Conservation (phyloP, 805 yeast genomes). For the Candida golubevii region DNA sequence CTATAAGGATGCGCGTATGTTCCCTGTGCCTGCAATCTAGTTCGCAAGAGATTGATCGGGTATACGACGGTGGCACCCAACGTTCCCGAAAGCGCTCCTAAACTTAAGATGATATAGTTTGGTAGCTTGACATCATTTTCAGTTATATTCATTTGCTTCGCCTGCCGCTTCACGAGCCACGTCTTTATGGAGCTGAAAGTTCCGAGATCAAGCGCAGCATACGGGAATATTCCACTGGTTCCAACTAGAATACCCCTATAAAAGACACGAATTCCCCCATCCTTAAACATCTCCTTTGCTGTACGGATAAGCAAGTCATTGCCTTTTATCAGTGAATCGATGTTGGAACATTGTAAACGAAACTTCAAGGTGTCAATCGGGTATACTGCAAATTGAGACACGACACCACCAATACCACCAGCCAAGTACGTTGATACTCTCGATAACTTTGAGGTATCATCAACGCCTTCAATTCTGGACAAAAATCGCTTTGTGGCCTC, state of each 20-base stretch:
- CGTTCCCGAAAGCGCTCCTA: conserved; percentile 95
- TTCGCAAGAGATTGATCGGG: conserved; percentile 86
- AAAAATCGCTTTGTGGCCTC: conserved; percentile 78
- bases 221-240: conserved; percentile 94
- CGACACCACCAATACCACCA: conserved; percentile 96
- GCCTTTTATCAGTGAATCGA: conserved; percentile 60
- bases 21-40: conserved; percentile 96
- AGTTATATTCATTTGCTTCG: conserved; percentile 46
- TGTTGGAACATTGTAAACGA: conserved; percentile 87
- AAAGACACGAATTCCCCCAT: conserved; percentile 75
- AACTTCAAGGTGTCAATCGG: conserved; percentile 95
- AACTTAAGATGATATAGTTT: conserved; percentile 72
- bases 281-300: conserved; percentile 69
- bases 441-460: conserved; percentile 66
- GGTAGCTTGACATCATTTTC: conserved; percentile 64
- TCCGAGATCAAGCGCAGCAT: conserved; percentile 94
- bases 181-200: conserved; percentile 84
- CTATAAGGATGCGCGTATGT: conserved; percentile 91
- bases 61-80: conserved; percentile 95
- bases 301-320: conserved; percentile 58
- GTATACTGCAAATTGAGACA: conserved; percentile 87
- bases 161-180: conserved; percentile 64
- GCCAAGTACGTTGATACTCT: conserved; percentile 78
- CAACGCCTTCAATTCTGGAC: conserved; percentile 70
- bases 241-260: conserved; percentile 90